Evolutionary conservation across 2,329 filamentous ascomycete species (phyloP).

Genomic region (Aureobasidium mangrovei): DNA sequence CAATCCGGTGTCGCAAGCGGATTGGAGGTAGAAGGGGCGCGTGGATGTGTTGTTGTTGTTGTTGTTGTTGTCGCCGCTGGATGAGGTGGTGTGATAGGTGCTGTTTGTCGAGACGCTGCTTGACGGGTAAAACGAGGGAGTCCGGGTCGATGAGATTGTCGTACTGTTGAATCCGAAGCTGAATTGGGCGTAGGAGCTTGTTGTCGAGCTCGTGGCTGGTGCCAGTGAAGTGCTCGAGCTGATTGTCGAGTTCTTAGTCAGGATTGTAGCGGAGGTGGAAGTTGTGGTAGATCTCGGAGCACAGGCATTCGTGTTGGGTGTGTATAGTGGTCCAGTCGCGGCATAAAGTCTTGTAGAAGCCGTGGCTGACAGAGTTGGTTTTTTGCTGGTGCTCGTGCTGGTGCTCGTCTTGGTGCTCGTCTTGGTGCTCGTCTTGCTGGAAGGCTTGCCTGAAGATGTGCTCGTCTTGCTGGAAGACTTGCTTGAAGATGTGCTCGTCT

Average conservation of each 20-base stretch:
- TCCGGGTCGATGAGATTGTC: not conserved
- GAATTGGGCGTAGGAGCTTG: too few relatives aligned
- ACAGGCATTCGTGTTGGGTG: slow-evolving; percentile 4
- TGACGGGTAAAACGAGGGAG: too few relatives aligned
- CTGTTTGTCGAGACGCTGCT: not conserved
- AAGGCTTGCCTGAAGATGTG: not conserved
- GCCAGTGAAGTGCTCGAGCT: not conserved
- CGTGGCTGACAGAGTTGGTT: not conserved
- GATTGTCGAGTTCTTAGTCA: not conserved
- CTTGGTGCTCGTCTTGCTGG: not conserved
- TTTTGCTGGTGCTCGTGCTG: not conserved
- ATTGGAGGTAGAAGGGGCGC: not conserved
- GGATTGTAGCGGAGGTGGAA: not conserved
- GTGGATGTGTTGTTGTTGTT: not conserved
- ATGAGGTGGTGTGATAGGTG: not conserved
- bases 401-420: not conserved
- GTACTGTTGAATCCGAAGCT: not conserved
- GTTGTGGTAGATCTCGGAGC: not conserved
- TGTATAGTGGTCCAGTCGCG: not conserved
- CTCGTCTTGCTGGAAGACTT: not conserved
- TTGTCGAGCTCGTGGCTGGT: not conserved
- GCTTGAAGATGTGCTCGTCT: not conserved
- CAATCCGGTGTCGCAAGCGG: not conserved
- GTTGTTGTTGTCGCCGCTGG: not conserved
- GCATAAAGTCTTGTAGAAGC: not conserved